These are phyloP conservation scores for Didymella pinodella DNA, from an alignment of 2,329 filamentous ascomycete species.

Conservation along the genomic window DNA sequence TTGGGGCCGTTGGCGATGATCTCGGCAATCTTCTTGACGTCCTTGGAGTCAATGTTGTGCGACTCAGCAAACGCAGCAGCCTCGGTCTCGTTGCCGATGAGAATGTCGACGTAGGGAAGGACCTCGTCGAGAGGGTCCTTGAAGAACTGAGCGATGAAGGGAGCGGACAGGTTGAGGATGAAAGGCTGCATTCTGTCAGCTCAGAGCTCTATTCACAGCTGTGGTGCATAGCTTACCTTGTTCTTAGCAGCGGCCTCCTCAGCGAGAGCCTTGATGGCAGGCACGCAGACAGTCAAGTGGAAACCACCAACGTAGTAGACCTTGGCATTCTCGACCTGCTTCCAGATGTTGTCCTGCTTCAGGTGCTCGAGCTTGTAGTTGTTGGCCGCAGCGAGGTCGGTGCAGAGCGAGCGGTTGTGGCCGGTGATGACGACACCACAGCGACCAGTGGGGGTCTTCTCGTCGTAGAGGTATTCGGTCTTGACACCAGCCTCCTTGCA, in stretches of 20 bases:
- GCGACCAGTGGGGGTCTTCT: conserved; percentile 83
- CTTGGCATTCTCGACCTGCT: conserved; percentile 85
- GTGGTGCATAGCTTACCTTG: conserved; percentile 67
- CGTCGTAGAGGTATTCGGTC: conserved; percentile 93
- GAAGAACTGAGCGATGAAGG: conserved; percentile 98
- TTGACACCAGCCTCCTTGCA: conserved; percentile 87
- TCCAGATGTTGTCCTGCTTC: conserved; percentile 90
- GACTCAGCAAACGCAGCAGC: conserved; percentile 85
- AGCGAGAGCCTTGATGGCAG: conserved; percentile 86
- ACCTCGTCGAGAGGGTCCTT: conserved; percentile 90
- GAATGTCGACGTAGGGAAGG: conserved; percentile 91
- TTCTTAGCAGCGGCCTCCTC: conserved; percentile 88
- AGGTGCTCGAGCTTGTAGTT: conserved; percentile 95
- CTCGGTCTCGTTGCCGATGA: conserved; percentile 97
- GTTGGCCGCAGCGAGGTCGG: conserved; percentile 94
- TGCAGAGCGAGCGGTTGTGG: conserved; percentile 93
- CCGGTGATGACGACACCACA: conserved; percentile 97
- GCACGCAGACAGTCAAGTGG: conserved; percentile 95
- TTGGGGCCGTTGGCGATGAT: conserved; percentile 88
- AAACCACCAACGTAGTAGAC: conserved; percentile 95
- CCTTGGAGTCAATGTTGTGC: conserved; percentile 75
- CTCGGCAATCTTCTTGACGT: conserved; percentile 85
- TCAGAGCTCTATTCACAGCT: neutral
- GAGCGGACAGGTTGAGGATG: conserved; percentile 89
- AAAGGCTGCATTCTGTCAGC: conserved; percentile 63